These are phyloP conservation scores for Tagetes erecta DNA, from an alignment of 129 eudicot species.

Conservation along the genomic window DNA sequence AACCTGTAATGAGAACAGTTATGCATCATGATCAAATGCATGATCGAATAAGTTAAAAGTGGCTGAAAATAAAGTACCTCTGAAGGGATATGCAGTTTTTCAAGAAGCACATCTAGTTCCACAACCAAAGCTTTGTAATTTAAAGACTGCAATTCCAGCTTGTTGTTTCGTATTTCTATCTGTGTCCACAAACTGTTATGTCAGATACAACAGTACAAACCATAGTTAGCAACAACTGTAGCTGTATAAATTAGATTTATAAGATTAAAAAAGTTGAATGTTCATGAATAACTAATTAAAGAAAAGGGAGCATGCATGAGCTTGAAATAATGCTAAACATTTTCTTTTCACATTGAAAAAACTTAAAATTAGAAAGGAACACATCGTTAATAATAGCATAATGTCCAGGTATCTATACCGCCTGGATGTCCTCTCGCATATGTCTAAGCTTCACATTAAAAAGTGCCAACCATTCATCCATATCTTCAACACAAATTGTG, in stretches of 20 bases:
- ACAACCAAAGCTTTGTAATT: conserved; percentile 67
- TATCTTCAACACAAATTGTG: conserved; percentile 69
- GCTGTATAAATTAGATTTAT: background rate
- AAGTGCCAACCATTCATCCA: conserved; percentile 93
- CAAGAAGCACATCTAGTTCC: conserved; percentile 90
- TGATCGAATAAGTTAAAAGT: background rate
- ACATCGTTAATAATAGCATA: background rate
- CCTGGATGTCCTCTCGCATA: conserved; percentile 94
- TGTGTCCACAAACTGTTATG: conserved; percentile 36
- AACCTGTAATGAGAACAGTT: conserved; percentile 46
- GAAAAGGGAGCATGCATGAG: background rate
- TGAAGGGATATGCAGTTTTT: conserved; percentile 64
- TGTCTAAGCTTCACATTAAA: conserved; percentile 87
- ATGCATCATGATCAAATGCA: conserved; percentile 7
- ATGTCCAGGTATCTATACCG: conserved; percentile 47
- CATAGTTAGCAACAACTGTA: background rate
- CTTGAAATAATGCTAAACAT: background rate
- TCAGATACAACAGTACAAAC: conserved; percentile 9
- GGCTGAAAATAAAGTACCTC: conserved; percentile 52
- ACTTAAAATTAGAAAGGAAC: background rate
- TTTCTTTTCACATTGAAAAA: conserved; percentile 1
- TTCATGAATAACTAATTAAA: background rate
- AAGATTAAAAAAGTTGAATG: background rate
- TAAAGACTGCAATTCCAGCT: conserved; percentile 85
- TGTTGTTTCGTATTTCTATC: conserved; percentile 89